phyloP scores from a whole-genome alignment of 495 filamentous ascomycete species.

The Talaromyces borbonicus region DNA sequence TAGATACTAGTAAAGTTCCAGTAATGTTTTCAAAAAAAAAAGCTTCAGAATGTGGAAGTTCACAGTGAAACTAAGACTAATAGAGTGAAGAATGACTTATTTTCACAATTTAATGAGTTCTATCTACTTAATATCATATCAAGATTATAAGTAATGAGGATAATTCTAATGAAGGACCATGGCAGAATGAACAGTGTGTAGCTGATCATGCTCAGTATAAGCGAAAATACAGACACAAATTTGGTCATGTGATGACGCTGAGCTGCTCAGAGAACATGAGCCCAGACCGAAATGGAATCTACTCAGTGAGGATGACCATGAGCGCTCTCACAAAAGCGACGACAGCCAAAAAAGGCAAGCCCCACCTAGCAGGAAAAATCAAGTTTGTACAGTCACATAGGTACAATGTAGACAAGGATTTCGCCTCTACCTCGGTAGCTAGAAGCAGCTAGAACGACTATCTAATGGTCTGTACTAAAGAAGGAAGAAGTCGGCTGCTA shows the following conservation, averaged over 20 bases:
- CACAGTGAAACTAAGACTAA: background rate
- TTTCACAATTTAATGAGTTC: background rate
- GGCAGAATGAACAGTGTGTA: background rate
- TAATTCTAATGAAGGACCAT: background rate
- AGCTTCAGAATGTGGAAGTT: background rate
- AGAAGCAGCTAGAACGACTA: too few relatives aligned
- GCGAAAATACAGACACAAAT: background rate
- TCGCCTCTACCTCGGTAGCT: too few relatives aligned
- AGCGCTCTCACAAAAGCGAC: too few relatives aligned
- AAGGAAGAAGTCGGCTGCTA: too few relatives aligned
- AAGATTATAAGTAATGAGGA: background rate
- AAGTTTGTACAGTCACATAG: too few relatives aligned
- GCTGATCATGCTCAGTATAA: background rate
- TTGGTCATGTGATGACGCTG: background rate
- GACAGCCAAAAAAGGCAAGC: too few relatives aligned
- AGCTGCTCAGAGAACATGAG: too few relatives aligned
- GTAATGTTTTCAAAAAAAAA: constrained; percentile 3
- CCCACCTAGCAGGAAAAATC: too few relatives aligned
- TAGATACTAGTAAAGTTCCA: constrained; percentile 1
- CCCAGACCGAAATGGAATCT: too few relatives aligned
- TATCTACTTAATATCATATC: background rate
- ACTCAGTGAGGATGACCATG: too few relatives aligned
- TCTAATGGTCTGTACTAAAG: too few relatives aligned
- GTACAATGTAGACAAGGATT: too few relatives aligned
- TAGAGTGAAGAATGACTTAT: constrained; percentile 1